Base-by-base conservation (phyloP, 805 yeast genomes). In the Tetrapisispora iriomotensis region DNA sequence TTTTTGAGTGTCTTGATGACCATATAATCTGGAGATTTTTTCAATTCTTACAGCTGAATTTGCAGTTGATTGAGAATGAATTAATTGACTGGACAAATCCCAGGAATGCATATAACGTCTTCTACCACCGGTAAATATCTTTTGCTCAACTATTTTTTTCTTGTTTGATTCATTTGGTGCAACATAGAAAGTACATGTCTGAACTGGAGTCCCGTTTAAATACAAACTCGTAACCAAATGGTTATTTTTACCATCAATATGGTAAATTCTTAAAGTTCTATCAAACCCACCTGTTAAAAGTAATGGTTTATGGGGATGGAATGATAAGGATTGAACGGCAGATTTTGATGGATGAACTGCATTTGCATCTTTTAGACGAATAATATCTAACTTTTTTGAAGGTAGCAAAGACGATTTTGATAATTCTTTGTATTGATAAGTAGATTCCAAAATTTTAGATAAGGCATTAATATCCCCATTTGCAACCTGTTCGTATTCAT, bases 271-370 rank as follows among this genome's bases (percentile, higher is more conserved):
- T 39, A 92, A 58, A 0, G 96, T 82, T 48, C 84, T 72, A 60
- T 92, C 99, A 57, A 81, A 88, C 18, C 99, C 99, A 41, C 92
- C 94, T 0, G 96, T 83, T 38, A 92, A 64, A 34, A 90, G 65
- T 23, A 92, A 66, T 29, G 98, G 95, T 36, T 57, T 54, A 7
- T 71, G 65, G 8, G 83, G 84, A 60, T 92, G 98, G 72, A 92
- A 92, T 5, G 82, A 70, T 29, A 92, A 54, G 0, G 90, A 66
- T 62, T 86, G 96, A n/a, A 92, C 74, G 0, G 87, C 95, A 0
- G 95, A 72, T 45, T 70, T 74, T 3, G 96, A 75, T 4, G 75
- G 64, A 42, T 75, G 77, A 34, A 75, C 71, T 37, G 71, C 68
- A 54, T 87, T 90, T 30, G 94, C 96, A 64, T 92, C 97, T 46